These are phyloP conservation scores for Phytophthora idaei DNA, from an alignment of 352 stramenopile genomes.

Conservation along the genomic window DNA sequence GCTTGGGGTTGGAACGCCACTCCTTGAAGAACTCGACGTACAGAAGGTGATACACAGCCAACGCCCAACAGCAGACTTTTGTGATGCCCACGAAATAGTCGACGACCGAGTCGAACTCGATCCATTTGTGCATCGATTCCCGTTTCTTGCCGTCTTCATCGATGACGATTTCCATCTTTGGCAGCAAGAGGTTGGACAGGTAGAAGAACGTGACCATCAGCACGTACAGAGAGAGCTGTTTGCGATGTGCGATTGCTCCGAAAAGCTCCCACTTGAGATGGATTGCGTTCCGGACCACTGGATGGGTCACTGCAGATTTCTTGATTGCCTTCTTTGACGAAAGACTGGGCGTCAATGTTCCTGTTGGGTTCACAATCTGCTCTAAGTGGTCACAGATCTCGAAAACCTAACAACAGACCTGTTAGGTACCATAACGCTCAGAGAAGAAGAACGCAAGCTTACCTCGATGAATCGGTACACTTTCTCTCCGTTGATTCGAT, in stretches of 20 bases:
- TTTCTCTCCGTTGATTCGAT: constrained; percentile 55
- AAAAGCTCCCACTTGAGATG: constrained; percentile 65
- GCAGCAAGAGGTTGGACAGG: constrained; percentile 53
- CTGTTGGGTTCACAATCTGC: constrained; percentile 44
- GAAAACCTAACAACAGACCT: constrained; percentile 32
- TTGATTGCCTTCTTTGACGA: constrained; percentile 42
- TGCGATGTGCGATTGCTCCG: constrained; percentile 40
- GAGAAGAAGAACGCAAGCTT: constrained; percentile 4
- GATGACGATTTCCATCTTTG: constrained; percentile 42
- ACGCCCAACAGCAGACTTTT: constrained; percentile 48
- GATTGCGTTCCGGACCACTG: constrained; percentile 57
- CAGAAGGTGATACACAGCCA: constrained; percentile 57
- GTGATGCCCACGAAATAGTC: constrained; percentile 51
- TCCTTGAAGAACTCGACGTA: constrained; percentile 72
- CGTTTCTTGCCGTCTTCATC: constrained; percentile 37
- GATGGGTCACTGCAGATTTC: constrained; percentile 48
- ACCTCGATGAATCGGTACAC: constrained; percentile 54
- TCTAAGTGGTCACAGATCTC: constrained; percentile 50
- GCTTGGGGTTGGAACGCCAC: constrained; percentile 41
- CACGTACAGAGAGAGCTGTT: constrained; percentile 50
- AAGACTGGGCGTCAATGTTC: constrained; percentile 31
- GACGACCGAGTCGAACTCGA: constrained; percentile 42
- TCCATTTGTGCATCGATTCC: constrained; percentile 43
- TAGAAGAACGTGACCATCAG: constrained; percentile 63
- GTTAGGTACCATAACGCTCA: neutral